These are phyloP conservation scores for Stentor roeselii DNA, from an alignment of 73 alveolate genomes.

Conservation along the genomic window DNA sequence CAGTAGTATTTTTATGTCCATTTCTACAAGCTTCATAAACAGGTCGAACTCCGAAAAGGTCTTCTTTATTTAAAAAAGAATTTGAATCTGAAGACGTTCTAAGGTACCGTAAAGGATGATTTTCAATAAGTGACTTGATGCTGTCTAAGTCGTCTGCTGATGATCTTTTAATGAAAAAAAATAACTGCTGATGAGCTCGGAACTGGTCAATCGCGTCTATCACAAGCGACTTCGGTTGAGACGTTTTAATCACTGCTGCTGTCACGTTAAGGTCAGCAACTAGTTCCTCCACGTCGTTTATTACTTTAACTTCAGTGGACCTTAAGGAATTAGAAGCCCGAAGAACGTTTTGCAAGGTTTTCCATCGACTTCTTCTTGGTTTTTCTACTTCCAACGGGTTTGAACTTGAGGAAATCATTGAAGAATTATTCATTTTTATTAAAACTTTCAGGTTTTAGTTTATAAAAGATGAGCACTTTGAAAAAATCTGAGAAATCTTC, in stretches of 20 bases:
- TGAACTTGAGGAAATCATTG: too few relatives aligned
- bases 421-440: too few relatives aligned
- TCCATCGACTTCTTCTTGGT: too few relatives aligned
- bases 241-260: neutral
- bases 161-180: neutral
- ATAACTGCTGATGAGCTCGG: neutral
- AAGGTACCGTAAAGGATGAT: neutral
- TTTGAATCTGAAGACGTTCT: neutral
- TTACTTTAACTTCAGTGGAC: neutral
- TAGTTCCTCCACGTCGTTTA: neutral
- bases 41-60: conserved; percentile 24
- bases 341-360: neutral
- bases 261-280: neutral
- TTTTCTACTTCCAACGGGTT: too few relatives aligned
- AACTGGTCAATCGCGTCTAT: neutral
- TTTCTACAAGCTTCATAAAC: conserved; percentile 44
- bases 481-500: too few relatives aligned
- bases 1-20: conserved; percentile 39
- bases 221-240: neutral
- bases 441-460: too few relatives aligned
- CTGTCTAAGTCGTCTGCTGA: neutral
- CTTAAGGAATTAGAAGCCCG: neutral
- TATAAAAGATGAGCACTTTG: too few relatives aligned
- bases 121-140: neutral
- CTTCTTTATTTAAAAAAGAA: neutral